Base-by-base conservation (phyloP, 257 asterid species). In the Sherardia arvensis region DNA sequence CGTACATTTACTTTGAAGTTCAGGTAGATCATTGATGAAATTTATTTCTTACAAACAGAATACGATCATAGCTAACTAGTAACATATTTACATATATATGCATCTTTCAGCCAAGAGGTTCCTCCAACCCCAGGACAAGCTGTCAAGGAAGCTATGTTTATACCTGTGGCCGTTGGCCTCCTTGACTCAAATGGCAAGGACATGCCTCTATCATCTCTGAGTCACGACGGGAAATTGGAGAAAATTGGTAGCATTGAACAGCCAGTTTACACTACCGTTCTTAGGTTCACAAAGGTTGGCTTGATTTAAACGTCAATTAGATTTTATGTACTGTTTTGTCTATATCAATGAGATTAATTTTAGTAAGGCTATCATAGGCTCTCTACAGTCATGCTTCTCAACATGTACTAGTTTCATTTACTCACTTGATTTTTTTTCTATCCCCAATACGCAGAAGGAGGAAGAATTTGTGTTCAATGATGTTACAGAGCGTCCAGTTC, bases 121-220 rank as follows among this genome's bases (percentile, higher is more conserved):
- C 97, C 97, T 17, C 74, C 95, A 12, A 87, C 96, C 22, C 94
- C 97, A 0, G 97, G 97, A 26, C 99, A 93, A 81, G 78, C 87
- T 8, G 66, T 69, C 49, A 90, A 93, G 78, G 97, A 93, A 68
- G 83, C 97, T 65, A 85, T 85, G 90, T 84, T 88, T 65, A 85
- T 88, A 66, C 94, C 95, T 62, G 89, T 85, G 23, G 80, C 86
- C 40, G 61, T 85, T 64, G 96, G 96, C 59, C 84, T 88, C 30
- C 85, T 88, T 32, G 89, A 81, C 59, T 78, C 86, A 58, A 70
- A 72, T 40, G 96, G 96, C 49, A 78, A 76, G 68, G 96, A 84
- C 73, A 80, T 88, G 70, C 85, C 90, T 73, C 71, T 88, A n/a
- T 75, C 86, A 18, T 80, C 88, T 7, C 51, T 82, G 40, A 53